Base-by-base conservation (phyloP, 164 flowering plant species). In the Euptelea pleiosperma region DNA sequence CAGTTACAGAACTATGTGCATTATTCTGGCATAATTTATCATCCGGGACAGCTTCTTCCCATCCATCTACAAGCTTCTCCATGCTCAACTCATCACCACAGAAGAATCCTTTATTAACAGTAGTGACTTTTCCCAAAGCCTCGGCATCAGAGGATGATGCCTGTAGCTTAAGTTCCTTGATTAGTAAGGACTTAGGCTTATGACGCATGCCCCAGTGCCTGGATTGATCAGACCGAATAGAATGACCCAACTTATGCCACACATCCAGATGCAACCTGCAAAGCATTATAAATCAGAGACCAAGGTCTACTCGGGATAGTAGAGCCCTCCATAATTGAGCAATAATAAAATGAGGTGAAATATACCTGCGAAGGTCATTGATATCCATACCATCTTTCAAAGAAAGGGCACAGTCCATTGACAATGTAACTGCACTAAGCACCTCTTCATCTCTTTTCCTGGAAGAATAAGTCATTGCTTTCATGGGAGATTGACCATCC, bases 171-270 rank as follows among this genome's bases (percentile, higher is more conserved):
- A 91, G 85, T 63, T 88, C 85, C 65, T 80, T 85, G 61, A 89
- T 30, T 14, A 87, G 39, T 46, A 72, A 70, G 56, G 72, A 70
- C 79, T 83, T 94, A 12, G 96, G 96, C 60, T 73, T 86, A 40
- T 35, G 75, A 30, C 99, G 88, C 6, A 74, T 51, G 37, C 97
- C 93, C 99, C 99, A 94, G 26, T 67, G 83, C 61, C 70, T 72
- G 9, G 79, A 80, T 47, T 68, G 57, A 34, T 73, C 78, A 24
- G 75, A 68, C n/a, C 74, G 77, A 46, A 72, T 58, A 22, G 69
- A 69, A 36, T 66, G 64, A 35, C 86, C 81, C 28, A 76, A 59
- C 34, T 54, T 47, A 46, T 58, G 79, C 99, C 99, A 93, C 18
- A 85, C 67, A 58, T 50, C 65, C 37, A 82, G 43, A 60, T 86